Conservation (phyloP, 805 yeast genomes). For the Cyberlindnera nakhonratchasimensis region DNA sequence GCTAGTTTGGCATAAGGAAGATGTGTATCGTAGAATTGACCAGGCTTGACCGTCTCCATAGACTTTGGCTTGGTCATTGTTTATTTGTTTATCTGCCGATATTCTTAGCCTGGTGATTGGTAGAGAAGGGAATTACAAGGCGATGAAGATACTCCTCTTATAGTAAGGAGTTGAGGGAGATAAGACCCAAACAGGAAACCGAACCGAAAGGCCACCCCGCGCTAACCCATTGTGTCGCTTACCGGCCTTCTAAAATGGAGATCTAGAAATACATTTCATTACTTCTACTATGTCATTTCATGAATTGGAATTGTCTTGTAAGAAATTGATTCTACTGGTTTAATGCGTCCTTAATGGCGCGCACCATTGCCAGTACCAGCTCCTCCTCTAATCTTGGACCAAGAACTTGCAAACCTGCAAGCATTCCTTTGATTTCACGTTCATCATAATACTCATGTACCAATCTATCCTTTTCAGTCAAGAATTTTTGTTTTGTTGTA, state of each 20-base stretch:
- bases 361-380: constrained; percentile 15
- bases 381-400: constrained; percentile 26
- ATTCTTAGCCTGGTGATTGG: neutral
- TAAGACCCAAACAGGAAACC: constrained; percentile 12
- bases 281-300: neutral
- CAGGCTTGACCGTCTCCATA: constrained; percentile 17
- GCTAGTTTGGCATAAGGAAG: constrained; percentile 25
- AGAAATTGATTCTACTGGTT: neutral
- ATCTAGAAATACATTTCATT: neutral
- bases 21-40: constrained; percentile 28
- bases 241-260: too few relatives aligned
- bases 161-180: too few relatives aligned
- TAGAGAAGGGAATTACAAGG: neutral
- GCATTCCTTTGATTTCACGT: constrained; percentile 1
- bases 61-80: neutral
- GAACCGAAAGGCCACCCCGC: constrained; percentile 1
- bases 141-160: too few relatives aligned
- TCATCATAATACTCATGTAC: constrained; percentile 40
- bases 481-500: neutral
- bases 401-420: constrained; percentile 22
- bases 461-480: neutral
- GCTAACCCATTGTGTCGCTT: neutral
- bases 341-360: constrained; percentile 4
- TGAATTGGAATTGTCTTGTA: too few relatives aligned
- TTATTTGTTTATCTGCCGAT: neutral